Conservation (phyloP, 2,329 filamentous ascomycete genomes). For the Aureobasidium mangrovei region DNA sequence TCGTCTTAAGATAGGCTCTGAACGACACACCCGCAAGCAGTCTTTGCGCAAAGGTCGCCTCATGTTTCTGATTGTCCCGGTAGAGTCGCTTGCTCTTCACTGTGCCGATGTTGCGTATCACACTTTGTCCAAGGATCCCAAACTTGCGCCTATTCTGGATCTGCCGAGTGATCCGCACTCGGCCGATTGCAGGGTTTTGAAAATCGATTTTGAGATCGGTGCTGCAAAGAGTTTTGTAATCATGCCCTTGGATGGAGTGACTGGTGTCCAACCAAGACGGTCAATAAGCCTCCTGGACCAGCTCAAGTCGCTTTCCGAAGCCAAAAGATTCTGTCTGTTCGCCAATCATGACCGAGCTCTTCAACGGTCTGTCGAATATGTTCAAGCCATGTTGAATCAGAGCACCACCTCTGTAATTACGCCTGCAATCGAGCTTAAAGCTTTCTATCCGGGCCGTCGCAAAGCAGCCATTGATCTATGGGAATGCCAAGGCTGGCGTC, state of each 20-base stretch:
- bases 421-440: neutral
- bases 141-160: neutral
- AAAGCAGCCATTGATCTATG: neutral
- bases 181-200: neutral
- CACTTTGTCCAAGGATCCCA: neutral
- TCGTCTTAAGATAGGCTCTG: neutral
- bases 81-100: neutral
- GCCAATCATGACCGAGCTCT: neutral
- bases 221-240: constrained; percentile 5
- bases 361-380: neutral
- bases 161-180: neutral
- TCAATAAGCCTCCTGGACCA: neutral
- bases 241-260: neutral
- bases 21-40: neutral
- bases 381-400: neutral
- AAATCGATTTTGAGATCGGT: neutral
- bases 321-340: neutral
- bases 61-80: constrained; percentile 1
- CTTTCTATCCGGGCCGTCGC: constrained; percentile 4
- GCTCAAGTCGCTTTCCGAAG: constrained; percentile 7
- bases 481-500: constrained; percentile 1
- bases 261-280: neutral
- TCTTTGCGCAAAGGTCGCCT: neutral
- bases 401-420: neutral
- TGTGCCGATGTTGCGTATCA: neutral